Evolutionary conservation across 73 alveolate species (phyloP).

Genomic region (Blepharisma stoltei): DNA sequence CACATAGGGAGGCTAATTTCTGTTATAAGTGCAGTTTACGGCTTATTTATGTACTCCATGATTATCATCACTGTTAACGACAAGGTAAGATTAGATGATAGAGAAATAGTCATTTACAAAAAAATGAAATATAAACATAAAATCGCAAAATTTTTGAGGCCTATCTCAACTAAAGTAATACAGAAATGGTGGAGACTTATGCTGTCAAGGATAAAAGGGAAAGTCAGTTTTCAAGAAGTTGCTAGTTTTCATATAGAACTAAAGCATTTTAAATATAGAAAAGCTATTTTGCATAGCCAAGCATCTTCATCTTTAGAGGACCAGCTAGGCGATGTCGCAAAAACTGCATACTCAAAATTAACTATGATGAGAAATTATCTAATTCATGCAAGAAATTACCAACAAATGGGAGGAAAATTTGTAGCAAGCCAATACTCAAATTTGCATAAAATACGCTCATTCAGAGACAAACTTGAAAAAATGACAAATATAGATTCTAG

Average conservation of each 20-base stretch:
- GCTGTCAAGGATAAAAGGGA: neutral
- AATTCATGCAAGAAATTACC: no score
- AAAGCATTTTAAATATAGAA: neutral
- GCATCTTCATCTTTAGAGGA: neutral
- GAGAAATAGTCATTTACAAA: neutral
- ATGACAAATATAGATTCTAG: no score
- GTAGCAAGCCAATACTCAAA: no score
- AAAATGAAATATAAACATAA: neutral
- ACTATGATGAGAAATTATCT: no score
- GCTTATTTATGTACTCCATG: conserved; percentile 5
- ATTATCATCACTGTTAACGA: neutral
- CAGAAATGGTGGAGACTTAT: conserved; percentile 14
- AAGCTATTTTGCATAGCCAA: neutral
- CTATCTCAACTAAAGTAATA: neutral
- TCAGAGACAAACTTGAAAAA: no score
- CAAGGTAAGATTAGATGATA: neutral
- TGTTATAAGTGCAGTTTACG: neutral
- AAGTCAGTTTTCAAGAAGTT: neutral
- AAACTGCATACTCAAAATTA: neutral
- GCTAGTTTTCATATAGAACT: neutral
- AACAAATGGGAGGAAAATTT: no score
- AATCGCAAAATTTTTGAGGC: neutral
- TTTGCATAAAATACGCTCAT: no score
- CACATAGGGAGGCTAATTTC: neutral
- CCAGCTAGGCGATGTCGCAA: neutral